phyloP scores from a whole-genome alignment of 2,329 filamentous ascomycete species.

The Colletotrichum musicola region DNA sequence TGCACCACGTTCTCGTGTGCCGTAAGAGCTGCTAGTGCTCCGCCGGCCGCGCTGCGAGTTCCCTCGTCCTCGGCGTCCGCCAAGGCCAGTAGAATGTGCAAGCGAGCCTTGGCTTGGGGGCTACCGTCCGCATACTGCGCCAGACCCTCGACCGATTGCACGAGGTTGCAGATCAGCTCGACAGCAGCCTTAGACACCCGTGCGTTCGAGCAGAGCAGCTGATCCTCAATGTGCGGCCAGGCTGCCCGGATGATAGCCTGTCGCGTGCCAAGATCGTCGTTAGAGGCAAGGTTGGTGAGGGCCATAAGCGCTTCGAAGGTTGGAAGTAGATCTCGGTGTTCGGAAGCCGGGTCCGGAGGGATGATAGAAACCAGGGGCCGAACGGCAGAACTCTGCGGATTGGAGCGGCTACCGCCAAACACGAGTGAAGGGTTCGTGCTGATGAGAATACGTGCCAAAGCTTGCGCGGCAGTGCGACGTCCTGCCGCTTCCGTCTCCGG shows the following conservation, averaged over 20 bases:
- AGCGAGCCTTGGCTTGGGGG: slow-evolving; percentile 75
- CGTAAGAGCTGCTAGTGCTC: slow-evolving; percentile 87
- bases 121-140: slow-evolving; percentile 77
- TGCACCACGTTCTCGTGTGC: slow-evolving; percentile 81
- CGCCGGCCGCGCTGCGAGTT: slow-evolving; percentile 86
- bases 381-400: slow-evolving; percentile 83
- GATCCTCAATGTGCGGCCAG: slow-evolving; percentile 84
- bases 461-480: slow-evolving; percentile 78
- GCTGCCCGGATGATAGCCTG: slow-evolving; percentile 78
- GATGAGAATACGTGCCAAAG: slow-evolving; percentile 86
- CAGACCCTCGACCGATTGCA: slow-evolving; percentile 75
- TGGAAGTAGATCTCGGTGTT: slow-evolving; percentile 83
- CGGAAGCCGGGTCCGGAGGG: slow-evolving; percentile 69
- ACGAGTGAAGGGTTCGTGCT: slow-evolving; percentile 87
- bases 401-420: slow-evolving; percentile 82
- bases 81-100: slow-evolving; percentile 89
- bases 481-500: slow-evolving; percentile 61
- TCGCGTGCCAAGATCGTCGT: slow-evolving; percentile 75
- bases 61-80: slow-evolving; percentile 86
- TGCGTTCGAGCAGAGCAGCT: slow-evolving; percentile 80
- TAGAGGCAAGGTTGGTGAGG: slow-evolving; percentile 91
- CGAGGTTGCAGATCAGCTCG: slow-evolving; percentile 92
- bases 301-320: slow-evolving; percentile 93
- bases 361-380: slow-evolving; percentile 84
- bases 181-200: slow-evolving; percentile 85